Base-by-base conservation (phyloP, 2,329 filamentous ascomycete genomes). In the Furcasterigmium furcatum region DNA sequence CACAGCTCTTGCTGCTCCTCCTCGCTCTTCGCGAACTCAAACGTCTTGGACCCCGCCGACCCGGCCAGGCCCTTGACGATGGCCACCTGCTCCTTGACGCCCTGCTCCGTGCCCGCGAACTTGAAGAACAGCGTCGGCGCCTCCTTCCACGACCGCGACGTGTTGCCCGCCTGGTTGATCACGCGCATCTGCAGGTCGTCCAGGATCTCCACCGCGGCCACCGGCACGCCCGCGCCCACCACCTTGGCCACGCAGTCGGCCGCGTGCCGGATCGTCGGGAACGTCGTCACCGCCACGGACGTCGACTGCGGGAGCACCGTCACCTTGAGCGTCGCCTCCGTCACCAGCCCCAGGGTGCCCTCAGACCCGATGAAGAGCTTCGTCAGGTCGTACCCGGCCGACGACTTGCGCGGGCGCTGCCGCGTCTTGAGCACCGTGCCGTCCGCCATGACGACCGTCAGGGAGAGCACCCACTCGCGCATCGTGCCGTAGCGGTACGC, bases 401-500 rank as follows among this genome's bases (percentile, higher is more conserved):
- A 91, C 58, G 87, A 91, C 74, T 96, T 96, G 54, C 91, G 80
- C 10, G 91, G 90, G 41, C 91, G 80, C 66, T 95, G 90, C 51
- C 88, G 79, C 10, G 91, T 96, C 73, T 91, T 92, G 68, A 96
- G 85, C 43, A 96, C 68, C 2, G 91, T 95, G 41, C 91, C 91
- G 64, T 96, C 91, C 16, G 91, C 91, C 57, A 96, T 76, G 10
- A 96, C 91, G 4, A 95, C 88, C 0, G 91, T 96, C 54, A 96
- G 68, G 44, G 81, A 87, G 19, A 95, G 70, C 12, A 96, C 91
- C 91, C 91, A 96, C 62, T 96, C 91, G 51, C 88, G 84, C 90
- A 96, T 96, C 3, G 91, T 96, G 51, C 91, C 91, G 64, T 95
- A 96, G 47, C 91, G 79, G 70, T 95, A 95, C 14, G 91, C 85